A percentile compares a stretch with the other conserved stretches of the same genome.
Conservation (phyloP, 257 asterid species). For the Thymus quinquecostatus region DNA sequence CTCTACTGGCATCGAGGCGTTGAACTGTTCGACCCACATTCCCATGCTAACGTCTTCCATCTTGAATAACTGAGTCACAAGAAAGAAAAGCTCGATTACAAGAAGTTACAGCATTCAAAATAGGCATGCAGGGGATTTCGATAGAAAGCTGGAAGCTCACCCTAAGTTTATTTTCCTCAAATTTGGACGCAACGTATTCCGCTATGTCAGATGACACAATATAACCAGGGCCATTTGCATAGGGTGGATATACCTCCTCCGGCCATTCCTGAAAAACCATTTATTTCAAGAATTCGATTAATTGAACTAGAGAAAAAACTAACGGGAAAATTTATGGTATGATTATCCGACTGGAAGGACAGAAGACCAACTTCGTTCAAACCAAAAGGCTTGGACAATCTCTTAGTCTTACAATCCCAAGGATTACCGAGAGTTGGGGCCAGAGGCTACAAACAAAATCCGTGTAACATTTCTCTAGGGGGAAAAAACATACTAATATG, state of each 20-base stretch:
- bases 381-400: neutral
- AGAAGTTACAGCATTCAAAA: neutral
- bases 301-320: neutral
- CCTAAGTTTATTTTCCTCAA: constrained; percentile 83
- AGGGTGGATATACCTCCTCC: constrained; percentile 88
- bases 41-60: constrained; percentile 99
- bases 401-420: constrained; percentile 3
- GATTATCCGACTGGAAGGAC: neutral
- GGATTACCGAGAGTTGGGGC: neutral
- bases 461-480: neutral
- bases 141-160: constrained; percentile 39
- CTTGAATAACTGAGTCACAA: constrained; percentile 70
- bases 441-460: constrained; percentile 3
- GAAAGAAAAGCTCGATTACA: constrained; percentile 16
- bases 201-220: constrained; percentile 81
- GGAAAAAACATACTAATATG: constrained; percentile 10
- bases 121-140: neutral
- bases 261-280: constrained; percentile 88
- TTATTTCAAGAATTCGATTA: neutral
- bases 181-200: constrained; percentile 58
- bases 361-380: neutral
- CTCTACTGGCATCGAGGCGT: constrained; percentile 59
- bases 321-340: neutral
- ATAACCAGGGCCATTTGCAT: constrained; percentile 97
- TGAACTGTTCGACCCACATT: constrained; percentile 92